These are phyloP conservation scores for Salix suchowensis DNA, from an alignment of 345 rosid species.

Conservation along the genomic window DNA sequence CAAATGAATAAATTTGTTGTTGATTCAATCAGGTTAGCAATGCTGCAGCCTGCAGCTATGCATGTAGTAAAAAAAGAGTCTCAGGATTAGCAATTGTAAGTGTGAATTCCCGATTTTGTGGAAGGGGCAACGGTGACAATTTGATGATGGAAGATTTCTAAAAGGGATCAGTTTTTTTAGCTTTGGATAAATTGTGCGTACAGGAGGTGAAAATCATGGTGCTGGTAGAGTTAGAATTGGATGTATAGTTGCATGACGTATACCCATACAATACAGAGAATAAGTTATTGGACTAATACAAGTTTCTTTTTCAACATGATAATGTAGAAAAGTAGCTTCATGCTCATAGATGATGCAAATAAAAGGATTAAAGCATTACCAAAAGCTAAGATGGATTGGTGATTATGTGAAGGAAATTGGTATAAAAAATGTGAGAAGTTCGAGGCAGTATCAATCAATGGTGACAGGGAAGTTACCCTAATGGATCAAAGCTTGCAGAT, in stretches of 20 bases:
- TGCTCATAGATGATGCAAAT: not conserved
- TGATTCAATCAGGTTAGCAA: not conserved
- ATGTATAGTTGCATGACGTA: not conserved
- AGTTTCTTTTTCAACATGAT: not conserved
- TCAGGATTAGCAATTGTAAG: not conserved
- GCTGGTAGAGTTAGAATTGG: not conserved
- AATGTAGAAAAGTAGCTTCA: not conserved
- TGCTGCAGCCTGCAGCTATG: not conserved
- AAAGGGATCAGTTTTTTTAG: not conserved
- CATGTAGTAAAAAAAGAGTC: not conserved
- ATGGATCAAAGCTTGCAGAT: not conserved
- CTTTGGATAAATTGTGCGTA: not conserved
- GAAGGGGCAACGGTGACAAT: not conserved
- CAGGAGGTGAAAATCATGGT: not conserved
- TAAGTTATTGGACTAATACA: not conserved
- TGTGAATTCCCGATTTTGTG: not conserved
- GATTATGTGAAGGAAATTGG: not conserved
- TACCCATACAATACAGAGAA: not conserved
- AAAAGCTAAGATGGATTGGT: not conserved
- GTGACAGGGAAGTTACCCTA: not conserved
- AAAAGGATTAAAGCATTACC: not conserved
- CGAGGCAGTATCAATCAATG: not conserved
- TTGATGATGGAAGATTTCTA: not conserved
- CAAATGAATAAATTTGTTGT: not conserved
- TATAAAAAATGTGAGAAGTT: not conserved